Conservation (phyloP, 345 rosid genomes). For the Camelina laxa region DNA sequence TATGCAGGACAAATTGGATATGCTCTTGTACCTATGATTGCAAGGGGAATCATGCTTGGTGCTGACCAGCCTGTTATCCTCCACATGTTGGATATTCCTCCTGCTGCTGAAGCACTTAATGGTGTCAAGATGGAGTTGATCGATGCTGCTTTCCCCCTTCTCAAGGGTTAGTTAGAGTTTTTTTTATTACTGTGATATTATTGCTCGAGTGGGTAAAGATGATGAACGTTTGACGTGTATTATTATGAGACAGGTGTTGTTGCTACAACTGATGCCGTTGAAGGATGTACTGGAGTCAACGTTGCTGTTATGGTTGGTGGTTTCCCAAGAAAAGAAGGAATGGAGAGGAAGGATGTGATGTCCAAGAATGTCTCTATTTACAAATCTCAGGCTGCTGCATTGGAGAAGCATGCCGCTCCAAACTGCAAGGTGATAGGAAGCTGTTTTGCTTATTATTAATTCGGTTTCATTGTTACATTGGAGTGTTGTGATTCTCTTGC, state of each 20-base stretch:
- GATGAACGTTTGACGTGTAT: constrained; percentile 4
- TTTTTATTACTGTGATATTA: neutral
- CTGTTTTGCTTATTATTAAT: neutral
- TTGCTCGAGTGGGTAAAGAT: neutral
- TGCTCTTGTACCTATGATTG: constrained; percentile 99
- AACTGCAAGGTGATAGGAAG: constrained; percentile 81
- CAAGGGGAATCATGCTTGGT: constrained; percentile 97
- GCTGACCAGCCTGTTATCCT: constrained; percentile 97
- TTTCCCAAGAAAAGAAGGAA: constrained; percentile 98
- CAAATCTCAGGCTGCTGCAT: constrained; percentile 96
- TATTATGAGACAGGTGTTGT: constrained; percentile 81
- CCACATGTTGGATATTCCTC: constrained; percentile 98
- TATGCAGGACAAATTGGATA: constrained; percentile 96
- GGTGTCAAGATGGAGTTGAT: constrained; percentile 98
- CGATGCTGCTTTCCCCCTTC: constrained; percentile 98
- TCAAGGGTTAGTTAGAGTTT: constrained; percentile 61
- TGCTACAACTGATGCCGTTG: constrained; percentile 94
- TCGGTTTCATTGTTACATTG: neutral
- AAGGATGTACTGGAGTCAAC: constrained; percentile 92
- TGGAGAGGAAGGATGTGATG: constrained; percentile 99
- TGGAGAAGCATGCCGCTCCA: constrained; percentile 89
- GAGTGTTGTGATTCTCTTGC: neutral
- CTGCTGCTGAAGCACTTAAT: constrained; percentile 95
- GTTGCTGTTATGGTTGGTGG: constrained; percentile 99
- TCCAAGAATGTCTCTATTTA: constrained; percentile 93